Base-by-base conservation (phyloP, 2,329 filamentous ascomycete genomes). In the Colletotrichum coccodes region DNA sequence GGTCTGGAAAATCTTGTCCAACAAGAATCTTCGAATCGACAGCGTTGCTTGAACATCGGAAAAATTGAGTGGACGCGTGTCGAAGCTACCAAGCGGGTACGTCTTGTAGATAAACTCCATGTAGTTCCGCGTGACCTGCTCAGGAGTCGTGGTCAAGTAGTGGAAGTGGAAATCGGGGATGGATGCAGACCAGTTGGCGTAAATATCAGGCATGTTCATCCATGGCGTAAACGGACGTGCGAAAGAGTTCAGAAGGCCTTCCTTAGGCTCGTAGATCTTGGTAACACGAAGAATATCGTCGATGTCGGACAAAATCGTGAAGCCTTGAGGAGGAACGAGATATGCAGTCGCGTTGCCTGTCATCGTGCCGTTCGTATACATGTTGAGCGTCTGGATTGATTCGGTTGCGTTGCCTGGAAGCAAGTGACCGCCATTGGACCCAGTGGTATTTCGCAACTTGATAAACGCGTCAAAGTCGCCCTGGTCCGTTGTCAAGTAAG, bases 201-300 rank as follows among this genome's bases (percentile, higher is more conserved):
- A 95, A 72, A 94, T 90, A 3, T 90, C 85, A 0, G 92, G 92
- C 93, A 95, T 95, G 79, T 94, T 91, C 84, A 91, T 84, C 92
- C 92, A 95, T 0, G 88, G 84, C 0, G 84, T 86, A 76, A 93
- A 95, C 0, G 90, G 84, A 4, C 88, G 86, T 0, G 92, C 92
- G 74, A 95, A 94, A 0, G 91, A 90, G 80, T 95, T 95, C 12
- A 94, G 82, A 0, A 95, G 82, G 6, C 92, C 93, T 75, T 94
- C 87, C 71, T 90, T 88, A 0, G 92, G 92, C 54, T 92, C 79
- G 77, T 93, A 95, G 76, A 95, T 95, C 79, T 94, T 93, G 64
- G 92, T 95, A 1, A 94, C 82, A n/a, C 92, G 89, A 0, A 94
- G 86, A 66, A 94, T 94, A 75, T 95, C 93, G 72, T 94, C 92